Evolutionary conservation across 495 filamentous ascomycete species (phyloP).

Genomic region (Aspergillus avenaceus): DNA sequence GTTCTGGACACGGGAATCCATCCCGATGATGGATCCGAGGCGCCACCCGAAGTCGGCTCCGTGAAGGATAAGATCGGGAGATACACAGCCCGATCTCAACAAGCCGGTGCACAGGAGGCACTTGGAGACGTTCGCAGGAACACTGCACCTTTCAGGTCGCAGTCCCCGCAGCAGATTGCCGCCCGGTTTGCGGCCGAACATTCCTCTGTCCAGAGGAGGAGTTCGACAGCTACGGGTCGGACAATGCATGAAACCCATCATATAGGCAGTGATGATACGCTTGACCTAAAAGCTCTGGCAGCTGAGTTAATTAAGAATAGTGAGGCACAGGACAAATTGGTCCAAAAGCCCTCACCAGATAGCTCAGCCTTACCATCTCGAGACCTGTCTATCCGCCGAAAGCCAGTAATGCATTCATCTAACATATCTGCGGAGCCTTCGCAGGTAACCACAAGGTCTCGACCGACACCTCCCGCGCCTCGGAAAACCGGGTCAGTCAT

Average conservation of each 20-base stretch:
- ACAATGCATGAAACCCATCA: background rate
- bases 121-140: constrained; percentile 7
- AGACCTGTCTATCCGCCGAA: constrained; percentile 6
- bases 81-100: constrained; percentile 25
- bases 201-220: constrained; percentile 16
- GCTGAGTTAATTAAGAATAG: constrained; percentile 10
- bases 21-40: constrained; percentile 17
- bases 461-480: constrained; percentile 12
- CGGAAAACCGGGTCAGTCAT: constrained; percentile 7
- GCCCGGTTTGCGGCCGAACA: constrained; percentile 34
- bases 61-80: constrained; percentile 41
- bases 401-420: constrained; percentile 1
- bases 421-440: background rate
- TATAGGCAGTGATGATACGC: background rate
- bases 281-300: constrained; percentile 3
- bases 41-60: constrained; percentile 34
- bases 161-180: constrained; percentile 30
- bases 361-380: background rate
- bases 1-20: constrained; percentile 12
- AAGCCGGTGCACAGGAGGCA: constrained; percentile 1
- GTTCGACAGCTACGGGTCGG: constrained; percentile 2
- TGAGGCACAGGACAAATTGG: background rate
- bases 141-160: constrained; percentile 13
- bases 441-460: constrained; percentile 11
- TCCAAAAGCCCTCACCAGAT: constrained; percentile 1